phyloP scores from a whole-genome alignment of 108 stramenopile species.

The Bacterosira constricta region DNA sequence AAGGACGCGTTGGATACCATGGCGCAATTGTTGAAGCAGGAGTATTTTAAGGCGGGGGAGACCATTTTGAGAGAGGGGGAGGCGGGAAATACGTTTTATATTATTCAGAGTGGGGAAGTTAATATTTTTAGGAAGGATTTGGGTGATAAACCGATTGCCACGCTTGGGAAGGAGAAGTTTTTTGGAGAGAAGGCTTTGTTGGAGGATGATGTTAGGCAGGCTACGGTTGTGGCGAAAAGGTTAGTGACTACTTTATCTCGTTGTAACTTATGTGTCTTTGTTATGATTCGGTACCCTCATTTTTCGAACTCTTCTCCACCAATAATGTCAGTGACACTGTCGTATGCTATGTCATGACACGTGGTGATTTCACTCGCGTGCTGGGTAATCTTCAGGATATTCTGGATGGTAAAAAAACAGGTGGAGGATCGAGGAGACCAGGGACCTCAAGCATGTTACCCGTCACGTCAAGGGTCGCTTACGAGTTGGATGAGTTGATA shows the following conservation, averaged over 20 bases:
- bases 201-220: constrained; percentile 28
- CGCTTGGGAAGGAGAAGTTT: constrained; percentile 25
- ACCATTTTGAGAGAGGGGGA: constrained; percentile 76
- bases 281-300: constrained; percentile 23
- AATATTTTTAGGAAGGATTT: constrained; percentile 25
- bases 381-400: constrained; percentile 61
- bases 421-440: too few relatives aligned
- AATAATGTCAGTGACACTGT: neutral
- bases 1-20: constrained; percentile 42
- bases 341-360: constrained; percentile 36
- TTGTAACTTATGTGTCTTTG: neutral
- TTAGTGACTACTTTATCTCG: constrained; percentile 12
- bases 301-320: too few relatives aligned
- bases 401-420: constrained; percentile 15
- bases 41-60: constrained; percentile 43
- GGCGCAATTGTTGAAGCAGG: constrained; percentile 48
- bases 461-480: too few relatives aligned
- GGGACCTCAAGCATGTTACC: too few relatives aligned
- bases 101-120: constrained; percentile 53
- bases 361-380: constrained; percentile 58
- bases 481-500: constrained; percentile 33
- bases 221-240: constrained; percentile 46
- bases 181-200: constrained; percentile 57
- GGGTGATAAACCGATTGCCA: constrained; percentile 22
- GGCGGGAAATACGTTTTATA: constrained; percentile 65